phyloP scores from a whole-genome alignment of 805 yeast genomes.

The Zygotorulaspora chibaensis region DNA sequence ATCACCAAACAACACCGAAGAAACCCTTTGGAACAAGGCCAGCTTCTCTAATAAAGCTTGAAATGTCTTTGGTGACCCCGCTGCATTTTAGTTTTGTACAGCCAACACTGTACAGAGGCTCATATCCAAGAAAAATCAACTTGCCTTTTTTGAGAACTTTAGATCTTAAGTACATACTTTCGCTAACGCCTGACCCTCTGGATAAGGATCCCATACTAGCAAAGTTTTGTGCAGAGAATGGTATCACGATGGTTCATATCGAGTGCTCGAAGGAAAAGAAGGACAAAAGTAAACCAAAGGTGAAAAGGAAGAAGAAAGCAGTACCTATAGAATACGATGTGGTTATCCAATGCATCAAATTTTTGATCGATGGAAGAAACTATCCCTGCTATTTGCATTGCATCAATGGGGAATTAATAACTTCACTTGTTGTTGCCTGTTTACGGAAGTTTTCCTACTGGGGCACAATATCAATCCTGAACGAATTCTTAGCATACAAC shows the following conservation, averaged over 20 bases:
- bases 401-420: slow-evolving; percentile 82
- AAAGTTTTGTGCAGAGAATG: slow-evolving; percentile 48
- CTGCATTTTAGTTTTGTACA: slow-evolving; percentile 70
- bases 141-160: slow-evolving; percentile 62
- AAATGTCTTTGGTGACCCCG: slow-evolving; percentile 55
- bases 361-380: slow-evolving; percentile 52
- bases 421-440: slow-evolving; percentile 82
- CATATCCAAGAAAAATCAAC: slow-evolving; percentile 78
- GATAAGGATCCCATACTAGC: slow-evolving; percentile 48
- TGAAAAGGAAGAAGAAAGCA: slow-evolving; percentile 76
- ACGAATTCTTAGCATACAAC: slow-evolving; percentile 75
- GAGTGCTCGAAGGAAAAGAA: slow-evolving; percentile 49
- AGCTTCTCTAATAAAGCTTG: too few relatives aligned
- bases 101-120: slow-evolving; percentile 72
- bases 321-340: slow-evolving; percentile 72
- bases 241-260: slow-evolving; percentile 64
- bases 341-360: slow-evolving; percentile 55
- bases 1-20: background rate
- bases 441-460: slow-evolving; percentile 77
- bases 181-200: slow-evolving; percentile 76
- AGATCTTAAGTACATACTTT: slow-evolving; percentile 63
- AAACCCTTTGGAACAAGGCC: background rate
- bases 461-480: slow-evolving; percentile 83
- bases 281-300: slow-evolving; percentile 30
- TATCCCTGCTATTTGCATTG: slow-evolving; percentile 84